Conservation (phyloP, 148 eudicot species). For the Cornus suecica region DNA sequence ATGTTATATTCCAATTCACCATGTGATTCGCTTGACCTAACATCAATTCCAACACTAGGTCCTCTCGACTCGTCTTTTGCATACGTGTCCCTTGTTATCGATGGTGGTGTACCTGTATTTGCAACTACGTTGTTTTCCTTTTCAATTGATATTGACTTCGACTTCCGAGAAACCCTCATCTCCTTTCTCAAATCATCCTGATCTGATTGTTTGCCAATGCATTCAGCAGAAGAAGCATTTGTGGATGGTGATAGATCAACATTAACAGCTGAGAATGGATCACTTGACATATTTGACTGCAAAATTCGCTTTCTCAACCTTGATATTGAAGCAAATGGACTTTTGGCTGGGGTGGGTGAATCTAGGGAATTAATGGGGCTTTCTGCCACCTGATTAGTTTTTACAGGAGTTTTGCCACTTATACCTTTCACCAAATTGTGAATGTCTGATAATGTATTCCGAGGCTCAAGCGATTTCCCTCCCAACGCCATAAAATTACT, state of each 20-base stretch:
- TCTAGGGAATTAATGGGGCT: constrained; percentile 20
- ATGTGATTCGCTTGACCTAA: constrained; percentile 3
- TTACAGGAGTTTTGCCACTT: constrained; percentile 25
- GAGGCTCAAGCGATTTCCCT: constrained; percentile 22
- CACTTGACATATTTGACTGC: constrained; percentile 32
- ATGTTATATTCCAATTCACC: background rate
- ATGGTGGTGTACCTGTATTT: constrained; percentile 17
- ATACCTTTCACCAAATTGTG: constrained; percentile 27
- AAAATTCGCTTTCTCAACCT: constrained; percentile 41
- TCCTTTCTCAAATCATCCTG: constrained; percentile 23
- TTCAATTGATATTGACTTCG: constrained; percentile 20
- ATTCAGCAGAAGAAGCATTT: constrained; percentile 20
- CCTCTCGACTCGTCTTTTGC: constrained; percentile 5
- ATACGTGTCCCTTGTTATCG: constrained; percentile 8
- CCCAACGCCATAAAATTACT: constrained; percentile 22
- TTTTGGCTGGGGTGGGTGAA: constrained; percentile 46
- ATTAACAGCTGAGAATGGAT: constrained; percentile 42
- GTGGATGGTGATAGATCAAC: constrained; percentile 28
- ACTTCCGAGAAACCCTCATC: constrained; percentile 21
- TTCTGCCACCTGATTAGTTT: constrained; percentile 17
- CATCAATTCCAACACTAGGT: constrained; percentile 6
- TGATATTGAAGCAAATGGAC: constrained; percentile 60
- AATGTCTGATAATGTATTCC: constrained; percentile 23
- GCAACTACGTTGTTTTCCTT: constrained; percentile 22
- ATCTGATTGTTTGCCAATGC: constrained; percentile 22